phyloP scores from a whole-genome alignment of 2,329 filamentous ascomycete genomes.

The Alternaria incomplexa region DNA sequence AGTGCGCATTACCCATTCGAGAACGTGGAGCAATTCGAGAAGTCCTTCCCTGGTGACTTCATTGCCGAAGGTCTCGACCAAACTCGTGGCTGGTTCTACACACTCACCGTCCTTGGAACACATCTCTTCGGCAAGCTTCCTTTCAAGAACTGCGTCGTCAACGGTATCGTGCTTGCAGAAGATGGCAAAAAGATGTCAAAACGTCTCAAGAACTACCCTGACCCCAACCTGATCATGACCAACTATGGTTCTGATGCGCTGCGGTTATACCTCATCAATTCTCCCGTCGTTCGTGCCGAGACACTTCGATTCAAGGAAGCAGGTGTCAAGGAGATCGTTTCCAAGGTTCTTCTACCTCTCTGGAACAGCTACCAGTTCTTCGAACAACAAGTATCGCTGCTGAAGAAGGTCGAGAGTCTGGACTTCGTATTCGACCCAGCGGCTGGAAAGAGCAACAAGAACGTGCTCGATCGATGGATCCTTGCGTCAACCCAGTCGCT shows the following conservation, averaged over 20 bases:
- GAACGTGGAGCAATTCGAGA: conserved; percentile 79
- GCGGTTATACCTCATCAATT: conserved; percentile 95
- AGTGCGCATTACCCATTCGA: conserved; percentile 92
- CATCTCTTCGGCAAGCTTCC: conserved; percentile 84
- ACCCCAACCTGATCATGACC: conserved; percentile 80
- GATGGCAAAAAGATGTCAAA: conserved; percentile 99
- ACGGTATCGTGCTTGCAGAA: conserved; percentile 90
- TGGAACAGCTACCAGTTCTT: conserved; percentile 99
- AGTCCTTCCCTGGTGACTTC: conserved; percentile 88
- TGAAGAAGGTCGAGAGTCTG: conserved; percentile 82
- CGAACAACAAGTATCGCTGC: conserved; percentile 80
- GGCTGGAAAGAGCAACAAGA: conserved; percentile 77
- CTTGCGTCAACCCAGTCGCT: conserved; percentile 90
- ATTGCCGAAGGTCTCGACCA: conserved; percentile 94
- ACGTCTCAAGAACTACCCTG: conserved; percentile 93
- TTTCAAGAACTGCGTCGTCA: conserved; percentile 96
- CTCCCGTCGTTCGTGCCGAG: conserved; percentile 90
- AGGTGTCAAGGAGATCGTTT: conserved; percentile 93
- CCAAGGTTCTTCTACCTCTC: conserved; percentile 85
- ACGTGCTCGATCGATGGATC: conserved; percentile 97
- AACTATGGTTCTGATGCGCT: conserved; percentile 92
- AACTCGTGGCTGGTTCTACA: conserved; percentile 97
- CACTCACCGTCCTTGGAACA: conserved; percentile 83
- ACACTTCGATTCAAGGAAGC: conserved; percentile 88
- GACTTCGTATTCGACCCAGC: conserved; percentile 81